Evolutionary conservation across 805 yeast species (phyloP), one percentile per base, ranked within the genome.

Genomic region (Cyberlindnera maclurae): DNA sequence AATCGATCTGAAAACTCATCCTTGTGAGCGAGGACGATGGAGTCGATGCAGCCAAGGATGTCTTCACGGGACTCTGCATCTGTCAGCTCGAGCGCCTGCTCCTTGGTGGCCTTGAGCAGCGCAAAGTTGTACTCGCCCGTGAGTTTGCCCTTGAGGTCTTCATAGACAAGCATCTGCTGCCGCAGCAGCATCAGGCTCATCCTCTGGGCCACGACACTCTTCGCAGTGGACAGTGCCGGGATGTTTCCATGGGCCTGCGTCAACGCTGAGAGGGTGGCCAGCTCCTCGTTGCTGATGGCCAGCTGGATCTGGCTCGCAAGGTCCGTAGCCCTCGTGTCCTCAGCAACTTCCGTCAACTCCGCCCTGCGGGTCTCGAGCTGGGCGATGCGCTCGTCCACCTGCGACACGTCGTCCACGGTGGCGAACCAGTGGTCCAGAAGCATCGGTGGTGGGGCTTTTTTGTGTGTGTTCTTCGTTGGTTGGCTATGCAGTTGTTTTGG

Each of bases 261-360:
- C 24, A 61, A 52, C 4, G 53, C 51, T 3, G 55, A 49, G 15
- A 60, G 39, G 0, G 48, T 46, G 3, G 30, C 44, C 20, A 37
- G 3, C n/a, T 47, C 50, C 6, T 40, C 45, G 22, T 39, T 50
- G 26, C 43, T 31, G 8, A 47, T 32, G 6, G 52, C 50, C 5
- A 28, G 16, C 16, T 41, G 33, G 3, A 44, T 24, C 26, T 40
- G 31, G 13, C 41, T 46, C 3, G 49, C 37, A 29, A 50, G 41
- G 36, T 45, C 57, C 27, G 29, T 36, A 7, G 44, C 45, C 30
- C 49, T 36, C 13, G 16, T 34, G 28, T 27, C 18, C 12, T 32
- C 22, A 11, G 31, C 31, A 16, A 5, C 26, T 12, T 15, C 24
- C n/a, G 28, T 27, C 16, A 35, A 37, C 17, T n/a, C 16, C 3